Evolutionary conservation across 768 basidiomycete species (phyloP).

Genomic region (Boletus bicolor): DNA sequence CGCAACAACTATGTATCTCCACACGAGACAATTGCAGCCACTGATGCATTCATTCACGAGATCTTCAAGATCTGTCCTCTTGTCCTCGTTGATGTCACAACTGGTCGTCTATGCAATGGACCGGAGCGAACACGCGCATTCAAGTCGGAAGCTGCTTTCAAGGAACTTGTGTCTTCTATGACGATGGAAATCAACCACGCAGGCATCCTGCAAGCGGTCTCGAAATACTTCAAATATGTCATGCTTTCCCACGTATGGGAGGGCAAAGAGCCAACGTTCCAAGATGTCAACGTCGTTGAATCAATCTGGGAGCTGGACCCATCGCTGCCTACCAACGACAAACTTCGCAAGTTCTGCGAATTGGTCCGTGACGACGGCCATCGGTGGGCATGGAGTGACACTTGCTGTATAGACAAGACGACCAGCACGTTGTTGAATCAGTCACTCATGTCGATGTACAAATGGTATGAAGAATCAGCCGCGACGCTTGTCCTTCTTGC

Average conservation of each 20-base stretch:
- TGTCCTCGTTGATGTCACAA: neutral
- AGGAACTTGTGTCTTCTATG: neutral
- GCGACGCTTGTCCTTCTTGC: constrained; percentile 1
- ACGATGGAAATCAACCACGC: neutral
- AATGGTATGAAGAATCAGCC: constrained; percentile 8
- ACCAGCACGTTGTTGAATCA: neutral
- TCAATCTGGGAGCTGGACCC: neutral
- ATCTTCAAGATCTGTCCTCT: neutral
- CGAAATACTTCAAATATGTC: neutral
- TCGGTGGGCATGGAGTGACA: neutral
- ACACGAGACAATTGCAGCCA: neutral
- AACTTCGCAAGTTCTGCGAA: neutral
- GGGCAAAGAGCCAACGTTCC: neutral
- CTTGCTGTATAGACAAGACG: constrained; percentile 4
- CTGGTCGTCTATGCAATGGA: neutral
- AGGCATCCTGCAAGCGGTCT: neutral
- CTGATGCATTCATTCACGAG: neutral
- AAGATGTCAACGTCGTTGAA: neutral
- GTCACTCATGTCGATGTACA: constrained; percentile 8
- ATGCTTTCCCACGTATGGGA: neutral
- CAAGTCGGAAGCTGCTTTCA: neutral
- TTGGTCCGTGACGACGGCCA: neutral
- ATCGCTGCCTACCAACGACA: neutral
- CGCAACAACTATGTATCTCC: neutral
- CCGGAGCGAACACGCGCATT: neutral